A percentile compares a stretch with the other conserved stretches of the same genome.
phyloP scores from a whole-genome alignment of 495 filamentous ascomycete genomes.

The Neurospora sp. region DNA sequence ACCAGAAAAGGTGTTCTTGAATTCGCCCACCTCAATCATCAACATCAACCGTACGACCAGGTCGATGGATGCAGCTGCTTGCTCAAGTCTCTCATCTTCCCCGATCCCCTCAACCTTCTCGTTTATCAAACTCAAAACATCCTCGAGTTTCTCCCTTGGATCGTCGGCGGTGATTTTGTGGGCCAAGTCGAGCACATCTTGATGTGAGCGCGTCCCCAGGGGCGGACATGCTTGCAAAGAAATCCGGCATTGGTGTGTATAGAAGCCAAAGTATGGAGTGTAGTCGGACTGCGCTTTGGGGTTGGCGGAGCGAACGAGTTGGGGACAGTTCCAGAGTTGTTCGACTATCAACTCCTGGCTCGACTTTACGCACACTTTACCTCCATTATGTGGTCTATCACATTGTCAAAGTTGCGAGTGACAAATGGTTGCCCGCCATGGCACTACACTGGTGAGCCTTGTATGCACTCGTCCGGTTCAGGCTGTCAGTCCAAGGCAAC shows the following conservation, averaged over 20 bases:
- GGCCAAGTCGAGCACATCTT: constrained; percentile 2
- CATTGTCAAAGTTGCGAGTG: not conserved
- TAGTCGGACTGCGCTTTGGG: not conserved
- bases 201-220: not conserved
- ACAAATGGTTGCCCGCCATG: not conserved
- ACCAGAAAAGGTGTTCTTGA: not conserved
- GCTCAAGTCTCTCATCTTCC: not conserved
- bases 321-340: not conserved
- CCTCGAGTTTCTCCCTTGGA: not conserved
- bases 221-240: not conserved
- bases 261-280: constrained; percentile 1
- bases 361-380: not conserved
- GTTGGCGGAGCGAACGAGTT: not conserved
- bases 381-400: not conserved
- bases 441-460: not conserved
- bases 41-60: constrained; percentile 2
- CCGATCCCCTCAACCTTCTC: not conserved
- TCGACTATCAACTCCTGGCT: not conserved
- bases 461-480: not conserved
- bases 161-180: not conserved
- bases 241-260: not conserved
- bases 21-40: constrained; percentile 2
- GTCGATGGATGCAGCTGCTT: not conserved
- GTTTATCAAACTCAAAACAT: not conserved
- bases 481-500: not conserved